Base-by-base conservation (phyloP, 2,329 filamentous ascomycete genomes). In the Pseudocercospora cruenta region DNA sequence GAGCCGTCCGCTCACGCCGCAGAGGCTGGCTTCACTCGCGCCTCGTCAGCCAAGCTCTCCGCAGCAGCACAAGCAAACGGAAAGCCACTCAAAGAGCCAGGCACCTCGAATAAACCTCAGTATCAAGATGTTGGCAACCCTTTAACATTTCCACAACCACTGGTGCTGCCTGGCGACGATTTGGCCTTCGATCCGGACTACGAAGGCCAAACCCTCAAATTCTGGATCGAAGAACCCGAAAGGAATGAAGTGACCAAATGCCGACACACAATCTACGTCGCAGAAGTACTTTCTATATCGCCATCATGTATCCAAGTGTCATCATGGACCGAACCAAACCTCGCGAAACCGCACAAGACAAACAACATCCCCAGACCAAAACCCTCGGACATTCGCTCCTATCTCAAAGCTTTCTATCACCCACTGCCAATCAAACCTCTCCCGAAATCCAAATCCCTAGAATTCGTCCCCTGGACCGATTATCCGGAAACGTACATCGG, bases 101-200 rank as follows among this genome's bases (percentile, higher is more conserved):
- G 22, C 24, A 24, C 16, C 12, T 55, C 24, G 16, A 24, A 4
- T 8, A 55, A 21, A 55, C 16, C 51, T 55, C 12, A 16, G 16
- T 28, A 55, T 31, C 24, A n/a, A 4, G 26, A n/a, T n/a, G 26
- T 31, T 55, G 26, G 51, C 8, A 60, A 69, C 8, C 61, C 47
- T 70, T 45, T 67, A 1, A 71, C 70, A 1, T 91, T 89, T 67
- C 88, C 88, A 0, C 85, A 80, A 0, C 87, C 88, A 0, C 73
- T 91, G 5, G 78, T 89, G 0, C 77, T 91, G 0, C 88, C 88
- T 0, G 81, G 79, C 2, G 88, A 90, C 71, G 85, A 86, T 21
- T 79, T 91, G 0, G 82, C 84, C 0, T 76, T 81, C 36, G 84
- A 90, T 45, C 83, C 85, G 0, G 78, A 82, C 4, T 81, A 80